Evolutionary conservation across 192 early-diverging fungal species (phyloP).

Genomic region (Chytriomyces confervae): DNA sequence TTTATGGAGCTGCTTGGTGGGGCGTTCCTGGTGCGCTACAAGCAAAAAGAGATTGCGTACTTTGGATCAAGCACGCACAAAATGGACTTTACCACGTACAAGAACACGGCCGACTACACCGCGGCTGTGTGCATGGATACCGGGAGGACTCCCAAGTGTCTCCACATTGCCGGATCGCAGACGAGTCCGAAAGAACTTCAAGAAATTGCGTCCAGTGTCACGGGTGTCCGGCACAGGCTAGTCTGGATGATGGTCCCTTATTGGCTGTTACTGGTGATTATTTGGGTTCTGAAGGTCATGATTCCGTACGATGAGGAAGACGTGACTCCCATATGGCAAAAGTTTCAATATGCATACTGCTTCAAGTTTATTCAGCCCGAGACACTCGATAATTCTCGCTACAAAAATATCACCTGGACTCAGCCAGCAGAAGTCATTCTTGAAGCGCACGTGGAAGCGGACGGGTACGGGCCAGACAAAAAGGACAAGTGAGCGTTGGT

Average conservation of each 20-base stretch:
- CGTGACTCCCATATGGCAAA: slow-evolving; percentile 2
- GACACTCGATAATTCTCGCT: background rate
- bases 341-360: slow-evolving; percentile 7
- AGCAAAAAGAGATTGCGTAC: background rate
- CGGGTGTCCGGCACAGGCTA: background rate
- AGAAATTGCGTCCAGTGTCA: background rate
- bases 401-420: slow-evolving; percentile 1
- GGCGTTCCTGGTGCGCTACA: background rate
- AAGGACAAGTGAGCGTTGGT: too few relatives aligned
- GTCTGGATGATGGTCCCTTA: background rate
- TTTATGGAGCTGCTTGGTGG: background rate
- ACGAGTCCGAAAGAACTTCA: background rate
- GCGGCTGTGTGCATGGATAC: background rate
- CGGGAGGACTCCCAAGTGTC: background rate
- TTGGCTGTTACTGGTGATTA: background rate
- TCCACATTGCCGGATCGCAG: background rate
- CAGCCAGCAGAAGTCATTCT: too few relatives aligned
- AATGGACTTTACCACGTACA: background rate
- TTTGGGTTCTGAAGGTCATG: background rate
- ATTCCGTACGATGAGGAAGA: background rate
- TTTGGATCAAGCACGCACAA: background rate
- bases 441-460: too few relatives aligned
- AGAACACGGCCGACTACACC: background rate
- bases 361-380: background rate
- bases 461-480: too few relatives aligned